Base-by-base conservation (phyloP, 2,329 filamentous ascomycete genomes). In the Ceratocystis harringtonii region DNA sequence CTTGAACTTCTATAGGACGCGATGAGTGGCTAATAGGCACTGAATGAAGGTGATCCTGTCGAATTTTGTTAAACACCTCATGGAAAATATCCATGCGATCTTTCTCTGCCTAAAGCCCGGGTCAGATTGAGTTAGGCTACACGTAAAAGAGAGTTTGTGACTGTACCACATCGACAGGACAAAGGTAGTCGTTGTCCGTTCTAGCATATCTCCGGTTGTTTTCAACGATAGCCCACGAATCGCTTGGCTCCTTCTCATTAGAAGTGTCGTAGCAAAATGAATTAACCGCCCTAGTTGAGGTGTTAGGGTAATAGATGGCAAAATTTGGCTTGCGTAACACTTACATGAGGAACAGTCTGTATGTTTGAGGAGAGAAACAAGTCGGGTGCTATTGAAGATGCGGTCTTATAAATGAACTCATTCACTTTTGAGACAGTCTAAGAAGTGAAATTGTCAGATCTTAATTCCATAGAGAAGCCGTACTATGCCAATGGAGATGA, bases 81-180 rank as follows among this genome's bases (percentile, higher is more conserved):
- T 95, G 88, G 72, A 90, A 87, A 60, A 92, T 86, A 72, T 95
- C 90, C 72, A 92, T 81, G 69, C 89, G 84, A 73, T 91, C 87
- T 71, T 86, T 82, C 74, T 94, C 90, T 68, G 80, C 77, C 82
- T 89, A 72, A 61, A 64, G 4, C 19, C 66, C 72, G 69, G 28
- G 25, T 30, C 17, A 15, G 25, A 50, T 63, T 1, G 45, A 36
- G 50, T 52, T 50, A 30, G 5, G 62, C 8, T 45, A 25, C 41
- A 52, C 8, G 55, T 7, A 44, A 52, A 4, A 50, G 10, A n/a
- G 28, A 67, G 78, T n/a, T 44, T 3, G 17, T 43, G 8, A 15
- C 52, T 58, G 74, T 77, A 88, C 86, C 75, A 87, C 84, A 73
- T 94, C 90, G 73, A 88, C 88, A 25, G 90, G 90, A 69, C 88